Evolutionary conservation across 345 rosid species (phyloP).

Genomic region (Iberis pinnata): DNA sequence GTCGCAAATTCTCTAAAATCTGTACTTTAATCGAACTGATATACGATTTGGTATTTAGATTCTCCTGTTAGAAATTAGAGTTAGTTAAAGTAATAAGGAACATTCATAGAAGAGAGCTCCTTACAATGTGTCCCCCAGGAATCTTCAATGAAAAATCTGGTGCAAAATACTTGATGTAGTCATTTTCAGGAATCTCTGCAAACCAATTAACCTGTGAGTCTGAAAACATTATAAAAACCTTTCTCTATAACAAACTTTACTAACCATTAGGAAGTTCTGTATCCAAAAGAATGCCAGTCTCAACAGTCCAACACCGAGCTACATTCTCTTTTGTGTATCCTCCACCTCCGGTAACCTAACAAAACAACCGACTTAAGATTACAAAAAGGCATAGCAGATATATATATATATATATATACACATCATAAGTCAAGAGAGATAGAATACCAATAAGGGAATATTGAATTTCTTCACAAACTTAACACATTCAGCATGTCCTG

Average conservation of each 20-base stretch:
- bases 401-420: too few species aligned
- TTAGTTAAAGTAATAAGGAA: too few species aligned
- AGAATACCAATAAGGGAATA: slow-evolving; percentile 74
- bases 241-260: background rate
- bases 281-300: slow-evolving; percentile 86
- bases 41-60: slow-evolving; percentile 78
- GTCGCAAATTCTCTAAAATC: slow-evolving; percentile 80
- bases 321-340: slow-evolving; percentile 98
- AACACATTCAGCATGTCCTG: slow-evolving; percentile 98
- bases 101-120: slow-evolving; percentile 22
- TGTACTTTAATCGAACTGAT: slow-evolving; percentile 75
- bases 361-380: background rate
- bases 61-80: slow-evolving; percentile 51
- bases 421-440: background rate
- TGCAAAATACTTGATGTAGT: slow-evolving; percentile 73
- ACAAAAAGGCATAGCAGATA: background rate
- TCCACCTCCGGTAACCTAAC: slow-evolving; percentile 97
- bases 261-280: slow-evolving; percentile 87
- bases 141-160: slow-evolving; percentile 82
- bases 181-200: slow-evolving; percentile 93
- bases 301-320: slow-evolving; percentile 97
- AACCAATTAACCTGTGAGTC: background rate
- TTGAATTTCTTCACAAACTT: slow-evolving; percentile 90
- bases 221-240: background rate
- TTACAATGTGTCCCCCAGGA: slow-evolving; percentile 75